Evolutionary conservation across 1,139 yeast species (phyloP), one percentile per base, ranked within the genome.

Genomic region (Magnusiomyces clavatus): DNA sequence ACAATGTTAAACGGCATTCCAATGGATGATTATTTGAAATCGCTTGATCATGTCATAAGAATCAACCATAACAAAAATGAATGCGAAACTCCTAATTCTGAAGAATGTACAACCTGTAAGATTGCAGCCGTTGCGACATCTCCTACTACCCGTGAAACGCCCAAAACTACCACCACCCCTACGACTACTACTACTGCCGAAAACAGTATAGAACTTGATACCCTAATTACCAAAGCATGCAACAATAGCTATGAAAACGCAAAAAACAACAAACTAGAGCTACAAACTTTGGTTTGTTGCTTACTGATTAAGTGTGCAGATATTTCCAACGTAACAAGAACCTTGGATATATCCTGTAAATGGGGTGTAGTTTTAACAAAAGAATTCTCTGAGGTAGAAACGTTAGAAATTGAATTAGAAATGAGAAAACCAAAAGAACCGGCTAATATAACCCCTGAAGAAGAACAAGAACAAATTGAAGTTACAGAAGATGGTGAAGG

Each of bases 281-380:
- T 34, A 11, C 52, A 55, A 24, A 47, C 56, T 51, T 70, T 88
- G 57, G 71, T 86, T 20, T 74, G 83, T 44, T 78, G 88, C 31
- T 70, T 88, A 55, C 75, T 90, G 55, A 82, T 90, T 56, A 90
- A 90, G 70, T 88, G 96, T 68, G 97, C 97, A 1, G 97, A 90
- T 68, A 89, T 90, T 49, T 86, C 96, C 37, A 90, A 90, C 65
- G 96, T 89, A 29, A 81, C 96, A 2, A 74, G 97, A 54, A 88
- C 90, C 1, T 71, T 87, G 52, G 71, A 78, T 45, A 81, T 88
- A 3, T 83, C 94, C 12, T 78, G 88, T 1, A 83, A 83, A 67
- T 90, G 97, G 97, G 96, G 96, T 3, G 72, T 80, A 58, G 81
- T 82, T 11, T 75, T 90, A 49, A 77, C 84, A 1, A 72, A 85